These are phyloP conservation scores for Neurospora sp. DNA, from an alignment of 495 filamentous ascomycete genomes.

Conservation along the genomic window DNA sequence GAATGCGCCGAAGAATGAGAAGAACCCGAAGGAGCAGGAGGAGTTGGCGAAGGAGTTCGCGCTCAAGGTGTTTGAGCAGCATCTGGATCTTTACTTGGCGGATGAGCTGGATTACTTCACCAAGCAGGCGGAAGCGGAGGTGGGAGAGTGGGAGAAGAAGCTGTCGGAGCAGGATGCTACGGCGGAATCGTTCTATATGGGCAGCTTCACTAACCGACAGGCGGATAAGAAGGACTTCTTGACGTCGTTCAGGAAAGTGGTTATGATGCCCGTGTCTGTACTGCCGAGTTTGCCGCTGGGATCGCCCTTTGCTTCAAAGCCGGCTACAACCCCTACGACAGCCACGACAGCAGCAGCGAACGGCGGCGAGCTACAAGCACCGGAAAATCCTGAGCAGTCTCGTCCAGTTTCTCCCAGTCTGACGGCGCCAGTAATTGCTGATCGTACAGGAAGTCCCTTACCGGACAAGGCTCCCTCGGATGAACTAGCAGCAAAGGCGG, in stretches of 20 bases:
- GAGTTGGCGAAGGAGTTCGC: constrained; percentile 50
- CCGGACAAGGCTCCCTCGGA: constrained; percentile 64
- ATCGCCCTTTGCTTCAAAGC: constrained; percentile 35
- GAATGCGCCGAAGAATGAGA: constrained; percentile 35
- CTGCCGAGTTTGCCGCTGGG: constrained; percentile 49
- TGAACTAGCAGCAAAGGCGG: constrained; percentile 89
- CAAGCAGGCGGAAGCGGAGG: constrained; percentile 59
- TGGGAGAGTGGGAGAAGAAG: constrained; percentile 81
- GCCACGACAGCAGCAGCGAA: constrained; percentile 17
- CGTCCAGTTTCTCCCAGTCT: constrained; percentile 37
- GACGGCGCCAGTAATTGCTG: constrained; percentile 7
- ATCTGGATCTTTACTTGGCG: constrained; percentile 84
- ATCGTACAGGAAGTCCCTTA: constrained; percentile 35
- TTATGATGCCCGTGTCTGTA: constrained; percentile 95
- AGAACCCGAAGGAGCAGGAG: constrained; percentile 14
- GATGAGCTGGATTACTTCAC: constrained; percentile 87
- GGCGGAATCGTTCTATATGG: constrained; percentile 90
- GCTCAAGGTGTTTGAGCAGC: constrained; percentile 70
- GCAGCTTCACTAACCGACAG: constrained; percentile 73
- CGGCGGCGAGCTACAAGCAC: constrained; percentile 13
- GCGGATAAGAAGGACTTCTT: constrained; percentile 95
- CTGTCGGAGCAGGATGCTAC: constrained; percentile 83
- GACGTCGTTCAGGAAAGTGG: constrained; percentile 94
- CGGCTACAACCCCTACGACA: constrained; percentile 14
- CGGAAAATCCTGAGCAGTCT: constrained; percentile 26